These are phyloP conservation scores for Delonix regia DNA, from an alignment of 306 rosid species.

Conservation along the genomic window DNA sequence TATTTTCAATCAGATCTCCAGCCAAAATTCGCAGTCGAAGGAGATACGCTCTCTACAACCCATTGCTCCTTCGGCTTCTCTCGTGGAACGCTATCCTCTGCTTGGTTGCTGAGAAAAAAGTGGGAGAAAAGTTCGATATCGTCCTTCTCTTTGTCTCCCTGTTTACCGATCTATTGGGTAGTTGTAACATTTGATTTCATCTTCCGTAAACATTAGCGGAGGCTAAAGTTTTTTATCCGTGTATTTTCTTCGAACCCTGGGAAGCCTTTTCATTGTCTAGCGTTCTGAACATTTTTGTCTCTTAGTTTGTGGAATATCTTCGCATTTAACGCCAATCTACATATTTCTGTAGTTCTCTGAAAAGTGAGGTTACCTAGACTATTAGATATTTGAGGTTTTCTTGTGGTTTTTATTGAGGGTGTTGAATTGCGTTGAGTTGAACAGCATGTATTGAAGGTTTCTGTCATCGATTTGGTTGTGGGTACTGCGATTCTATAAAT, in stretches of 20 bases:
- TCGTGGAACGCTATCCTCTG: neutral
- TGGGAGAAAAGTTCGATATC: neutral
- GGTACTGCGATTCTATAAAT: neutral
- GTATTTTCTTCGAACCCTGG: neutral
- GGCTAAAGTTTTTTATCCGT: neutral
- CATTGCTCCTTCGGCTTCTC: neutral
- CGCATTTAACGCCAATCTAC: neutral
- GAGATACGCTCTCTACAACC: neutral
- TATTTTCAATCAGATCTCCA: neutral
- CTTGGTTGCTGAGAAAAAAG: neutral
- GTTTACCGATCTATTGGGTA: neutral
- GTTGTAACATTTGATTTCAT: neutral
- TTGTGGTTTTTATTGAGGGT: neutral
- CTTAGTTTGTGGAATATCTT: neutral
- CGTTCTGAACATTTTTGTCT: neutral
- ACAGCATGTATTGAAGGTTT: neutral
- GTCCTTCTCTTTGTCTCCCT: neutral
- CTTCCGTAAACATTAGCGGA: neutral
- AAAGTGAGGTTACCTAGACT: neutral
- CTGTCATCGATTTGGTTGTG: neutral
- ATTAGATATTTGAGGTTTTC: constrained; percentile 24
- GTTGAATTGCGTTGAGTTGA: neutral
- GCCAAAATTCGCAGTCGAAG: neutral
- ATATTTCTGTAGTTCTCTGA: neutral
- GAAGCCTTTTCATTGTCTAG: neutral